These are phyloP conservation scores for Trichoderma hamatum DNA, from an alignment of 2,329 filamentous ascomycete genomes.

Conservation along the genomic window DNA sequence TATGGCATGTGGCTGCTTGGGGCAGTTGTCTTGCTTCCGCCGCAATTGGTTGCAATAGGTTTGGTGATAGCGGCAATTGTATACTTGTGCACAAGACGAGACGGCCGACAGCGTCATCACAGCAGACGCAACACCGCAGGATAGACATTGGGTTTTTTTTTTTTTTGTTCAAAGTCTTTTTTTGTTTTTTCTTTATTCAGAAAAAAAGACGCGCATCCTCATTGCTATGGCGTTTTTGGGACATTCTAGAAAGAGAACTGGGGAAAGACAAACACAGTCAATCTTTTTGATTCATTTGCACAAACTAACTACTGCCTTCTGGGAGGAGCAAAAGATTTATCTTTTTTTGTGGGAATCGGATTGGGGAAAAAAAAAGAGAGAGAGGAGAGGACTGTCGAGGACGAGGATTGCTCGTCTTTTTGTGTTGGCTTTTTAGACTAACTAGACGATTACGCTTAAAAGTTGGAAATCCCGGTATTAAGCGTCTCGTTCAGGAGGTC, in stretches of 20 bases:
- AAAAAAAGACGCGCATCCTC: constrained; percentile 32
- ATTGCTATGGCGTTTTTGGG: constrained; percentile 39
- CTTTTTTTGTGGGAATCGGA: constrained; percentile 7
- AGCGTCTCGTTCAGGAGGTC: constrained; percentile 3
- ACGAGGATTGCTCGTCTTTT: neutral
- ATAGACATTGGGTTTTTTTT: constrained; percentile 34
- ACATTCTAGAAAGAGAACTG: constrained; percentile 31
- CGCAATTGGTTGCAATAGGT: constrained; percentile 45
- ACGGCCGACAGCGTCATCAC: constrained; percentile 32
- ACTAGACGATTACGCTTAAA: constrained; percentile 5
- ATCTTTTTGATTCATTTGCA: constrained; percentile 26
- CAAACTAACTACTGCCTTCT: constrained; percentile 17
- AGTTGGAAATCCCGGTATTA: constrained; percentile 15
- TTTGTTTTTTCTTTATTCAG: constrained; percentile 17
- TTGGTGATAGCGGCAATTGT: constrained; percentile 42
- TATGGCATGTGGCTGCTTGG: constrained; percentile 48
- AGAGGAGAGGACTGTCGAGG: neutral
- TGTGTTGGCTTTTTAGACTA: neutral
- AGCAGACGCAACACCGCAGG: constrained; percentile 31
- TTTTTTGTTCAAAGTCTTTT: constrained; percentile 23
- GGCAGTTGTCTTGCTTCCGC: constrained; percentile 52
- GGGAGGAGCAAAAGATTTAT: neutral
- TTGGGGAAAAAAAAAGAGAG: neutral
- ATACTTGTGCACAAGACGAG: constrained; percentile 45
- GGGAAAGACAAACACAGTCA: constrained; percentile 20